Percentiles rank a stretch among this genome's conserved stretches.
These are phyloP conservation scores for Hyaloscypha finlandica DNA, from an alignment of 495 filamentous ascomycete genomes.

Conservation along the genomic window DNA sequence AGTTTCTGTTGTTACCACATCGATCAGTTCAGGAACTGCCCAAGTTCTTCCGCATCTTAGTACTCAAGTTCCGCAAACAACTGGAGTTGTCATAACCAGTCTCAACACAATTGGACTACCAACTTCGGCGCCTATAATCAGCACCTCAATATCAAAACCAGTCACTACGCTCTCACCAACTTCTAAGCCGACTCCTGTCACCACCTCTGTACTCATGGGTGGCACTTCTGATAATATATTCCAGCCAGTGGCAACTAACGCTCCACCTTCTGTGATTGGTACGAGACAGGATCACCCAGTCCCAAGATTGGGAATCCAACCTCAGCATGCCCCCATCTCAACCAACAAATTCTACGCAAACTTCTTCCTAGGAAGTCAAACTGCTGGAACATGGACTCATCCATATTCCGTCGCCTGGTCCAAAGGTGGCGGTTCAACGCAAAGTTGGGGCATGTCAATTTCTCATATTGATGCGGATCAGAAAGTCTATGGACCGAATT, in stretches of 20 bases:
- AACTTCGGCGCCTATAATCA: slow-evolving; percentile 21
- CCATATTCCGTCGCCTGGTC: slow-evolving; percentile 84
- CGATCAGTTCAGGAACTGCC: slow-evolving; percentile 12
- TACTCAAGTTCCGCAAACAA: slow-evolving; percentile 20
- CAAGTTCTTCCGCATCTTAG: slow-evolving; percentile 25
- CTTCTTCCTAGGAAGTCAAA: slow-evolving; percentile 78
- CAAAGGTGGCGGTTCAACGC: slow-evolving; percentile 62
- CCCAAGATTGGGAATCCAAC: slow-evolving; percentile 39
- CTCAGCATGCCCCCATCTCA: slow-evolving; percentile 56
- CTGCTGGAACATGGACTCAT: slow-evolving; percentile 72
- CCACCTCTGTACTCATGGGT: not conserved
- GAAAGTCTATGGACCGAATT: slow-evolving; percentile 57
- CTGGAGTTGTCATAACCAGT: slow-evolving; percentile 14
- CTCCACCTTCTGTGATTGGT: slow-evolving; percentile 56
- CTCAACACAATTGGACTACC: slow-evolving; percentile 16
- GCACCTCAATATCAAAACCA: slow-evolving; percentile 26
- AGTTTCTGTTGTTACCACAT: slow-evolving; percentile 16
- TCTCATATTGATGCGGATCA: slow-evolving; percentile 69
- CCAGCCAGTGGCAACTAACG: slow-evolving; percentile 60
- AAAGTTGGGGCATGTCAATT: slow-evolving; percentile 76
- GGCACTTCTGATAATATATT: slow-evolving; percentile 45
- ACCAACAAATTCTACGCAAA: slow-evolving; percentile 96
- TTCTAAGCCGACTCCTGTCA: not conserved
- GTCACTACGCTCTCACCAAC: slow-evolving; percentile 21
- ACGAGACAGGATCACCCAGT: slow-evolving; percentile 48